Conservation (phyloP, 225 moss, liverwort and hornwort species). For the Sphagnum tenellum region DNA sequence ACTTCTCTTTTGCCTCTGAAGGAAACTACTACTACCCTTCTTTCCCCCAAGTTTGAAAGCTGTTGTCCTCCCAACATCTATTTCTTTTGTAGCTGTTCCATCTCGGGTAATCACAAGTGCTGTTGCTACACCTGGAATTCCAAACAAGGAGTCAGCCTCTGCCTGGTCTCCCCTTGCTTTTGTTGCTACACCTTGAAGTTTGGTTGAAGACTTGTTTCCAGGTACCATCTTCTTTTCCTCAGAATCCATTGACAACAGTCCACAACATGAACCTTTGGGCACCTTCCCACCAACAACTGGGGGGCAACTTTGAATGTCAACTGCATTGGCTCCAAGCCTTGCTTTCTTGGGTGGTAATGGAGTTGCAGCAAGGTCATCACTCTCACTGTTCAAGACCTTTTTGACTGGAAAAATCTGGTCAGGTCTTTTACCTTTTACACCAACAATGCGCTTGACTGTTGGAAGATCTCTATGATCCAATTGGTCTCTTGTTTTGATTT, state of each 20-base stretch:
- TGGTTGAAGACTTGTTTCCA: not conserved
- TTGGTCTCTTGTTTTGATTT: not conserved
- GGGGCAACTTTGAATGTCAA: not conserved
- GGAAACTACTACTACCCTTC: conserved; percentile 5
- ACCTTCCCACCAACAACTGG: not conserved
- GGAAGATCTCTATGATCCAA: no score
- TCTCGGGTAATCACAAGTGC: not conserved
- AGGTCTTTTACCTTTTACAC: no score
- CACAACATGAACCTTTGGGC: not conserved
- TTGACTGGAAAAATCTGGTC: no score
- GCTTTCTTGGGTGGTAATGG: no score
- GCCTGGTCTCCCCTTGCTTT: not conserved
- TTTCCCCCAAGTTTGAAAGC: conserved; percentile 5
- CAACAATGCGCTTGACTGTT: no score
- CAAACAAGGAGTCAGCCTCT: not conserved
- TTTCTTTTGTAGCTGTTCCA: not conserved
- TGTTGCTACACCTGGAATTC: not conserved
- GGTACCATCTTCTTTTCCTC: not conserved
- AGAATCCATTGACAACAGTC: not conserved
- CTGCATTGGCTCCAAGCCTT: no score
- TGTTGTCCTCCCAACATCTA: conserved; percentile 3
- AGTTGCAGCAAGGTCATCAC: no score
- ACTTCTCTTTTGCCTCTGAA: not conserved
- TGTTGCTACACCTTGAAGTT: no score
- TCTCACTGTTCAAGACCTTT: no score